Evolutionary conservation across 257 asterid species (phyloP).

Genomic region (Salvia miltiorrhiza): DNA sequence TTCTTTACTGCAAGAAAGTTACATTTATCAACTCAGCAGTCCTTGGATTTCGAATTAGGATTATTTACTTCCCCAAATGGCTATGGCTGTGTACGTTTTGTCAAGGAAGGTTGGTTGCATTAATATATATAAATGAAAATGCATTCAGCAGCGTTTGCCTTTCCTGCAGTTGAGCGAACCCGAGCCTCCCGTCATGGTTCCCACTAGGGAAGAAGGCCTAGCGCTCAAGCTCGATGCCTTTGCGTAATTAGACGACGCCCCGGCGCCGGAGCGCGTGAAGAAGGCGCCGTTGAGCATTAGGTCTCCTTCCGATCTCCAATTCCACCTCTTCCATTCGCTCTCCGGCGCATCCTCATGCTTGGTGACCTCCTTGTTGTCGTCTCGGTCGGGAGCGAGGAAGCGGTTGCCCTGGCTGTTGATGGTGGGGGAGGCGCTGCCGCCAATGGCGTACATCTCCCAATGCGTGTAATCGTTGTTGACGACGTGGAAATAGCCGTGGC

Average conservation of each 20-base stretch:
- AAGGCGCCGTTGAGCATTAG: constrained; percentile 83
- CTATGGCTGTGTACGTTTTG: too few species aligned
- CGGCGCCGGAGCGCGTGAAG: constrained; percentile 72
- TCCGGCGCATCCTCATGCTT: constrained; percentile 72
- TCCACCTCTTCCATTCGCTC: constrained; percentile 71
- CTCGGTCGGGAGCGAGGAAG: constrained; percentile 67
- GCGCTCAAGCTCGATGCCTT: constrained; percentile 94
- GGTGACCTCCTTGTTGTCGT: constrained; percentile 69
- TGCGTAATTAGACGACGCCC: constrained; percentile 76
- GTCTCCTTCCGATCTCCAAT: constrained; percentile 89
- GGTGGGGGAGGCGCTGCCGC: constrained; percentile 89
- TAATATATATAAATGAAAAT: background rate
- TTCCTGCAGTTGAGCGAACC: constrained; percentile 67
- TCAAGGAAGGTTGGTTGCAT: constrained; percentile 25
- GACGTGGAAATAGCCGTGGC: constrained; percentile 92
- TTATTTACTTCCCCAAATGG: constrained; percentile 6
- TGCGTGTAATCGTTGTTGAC: constrained; percentile 94
- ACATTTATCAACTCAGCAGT: constrained; percentile 34
- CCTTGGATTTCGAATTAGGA: constrained; percentile 18
- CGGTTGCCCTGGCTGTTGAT: constrained; percentile 90
- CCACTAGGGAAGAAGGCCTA: constrained; percentile 62
- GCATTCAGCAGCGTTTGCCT: constrained; percentile 49
- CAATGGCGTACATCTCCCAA: constrained; percentile 95
- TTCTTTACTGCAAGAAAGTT: constrained; percentile 2
- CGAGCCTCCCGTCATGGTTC: constrained; percentile 53